phyloP scores from a whole-genome alignment of 441 rosid genomes.

The Euphorbia corollata region DNA sequence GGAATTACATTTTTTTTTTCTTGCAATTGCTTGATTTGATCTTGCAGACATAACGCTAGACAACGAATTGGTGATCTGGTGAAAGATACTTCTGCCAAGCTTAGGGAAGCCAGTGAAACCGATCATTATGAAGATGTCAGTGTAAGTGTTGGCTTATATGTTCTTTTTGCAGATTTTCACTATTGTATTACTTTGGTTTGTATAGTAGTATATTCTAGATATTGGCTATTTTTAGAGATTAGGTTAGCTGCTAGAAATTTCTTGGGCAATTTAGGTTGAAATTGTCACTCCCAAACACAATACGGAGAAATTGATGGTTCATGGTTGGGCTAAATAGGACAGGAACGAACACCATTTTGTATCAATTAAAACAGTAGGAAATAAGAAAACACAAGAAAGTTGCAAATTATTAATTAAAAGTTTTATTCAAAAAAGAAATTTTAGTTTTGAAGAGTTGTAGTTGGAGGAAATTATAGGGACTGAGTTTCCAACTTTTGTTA shows the following conservation, averaged over 20 bases:
- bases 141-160: slow-evolving; percentile 32
- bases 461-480: too few species aligned
- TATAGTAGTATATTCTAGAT: background rate
- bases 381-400: background rate
- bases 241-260: background rate
- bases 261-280: background rate
- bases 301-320: too few species aligned
- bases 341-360: background rate
- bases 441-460: too few species aligned
- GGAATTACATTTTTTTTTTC: background rate
- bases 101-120: slow-evolving; percentile 63
- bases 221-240: background rate
- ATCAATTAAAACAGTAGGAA: background rate
- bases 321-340: too few species aligned
- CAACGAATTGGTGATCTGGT: slow-evolving; percentile 55
- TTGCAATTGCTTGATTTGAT: background rate
- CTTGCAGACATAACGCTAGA: slow-evolving; percentile 61
- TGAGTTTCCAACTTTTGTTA: too few species aligned
- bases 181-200: background rate
- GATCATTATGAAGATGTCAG: slow-evolving; percentile 46
- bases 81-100: slow-evolving; percentile 66
- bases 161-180: background rate
- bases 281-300: background rate
- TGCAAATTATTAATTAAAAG: background rate
- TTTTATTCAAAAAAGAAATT: background rate